These are phyloP conservation scores for Crithidia fasciculata DNA, from an alignment of 208 protist genomes.

Conservation along the genomic window DNA sequence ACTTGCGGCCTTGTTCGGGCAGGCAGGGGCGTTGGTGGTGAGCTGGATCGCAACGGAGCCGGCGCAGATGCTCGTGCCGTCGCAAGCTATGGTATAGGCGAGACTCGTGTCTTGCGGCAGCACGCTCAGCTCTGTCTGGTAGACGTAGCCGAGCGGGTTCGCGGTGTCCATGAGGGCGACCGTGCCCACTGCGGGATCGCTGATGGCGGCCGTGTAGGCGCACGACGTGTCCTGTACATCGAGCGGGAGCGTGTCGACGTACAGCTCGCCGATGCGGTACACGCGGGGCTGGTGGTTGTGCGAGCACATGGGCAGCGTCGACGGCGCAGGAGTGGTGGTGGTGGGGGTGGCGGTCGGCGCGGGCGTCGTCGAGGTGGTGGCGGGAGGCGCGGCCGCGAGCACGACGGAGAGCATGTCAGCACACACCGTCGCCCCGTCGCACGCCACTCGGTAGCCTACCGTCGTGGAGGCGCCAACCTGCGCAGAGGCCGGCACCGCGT, in stretches of 20 bases:
- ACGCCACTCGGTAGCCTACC: conserved; percentile 40
- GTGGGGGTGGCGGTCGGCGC: not conserved
- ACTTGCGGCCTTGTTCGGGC: conserved; percentile 21
- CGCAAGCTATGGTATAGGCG: conserved; percentile 43
- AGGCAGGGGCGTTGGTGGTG: conserved; percentile 28
- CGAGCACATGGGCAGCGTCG: conserved; percentile 31
- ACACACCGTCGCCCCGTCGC: conserved; percentile 44
- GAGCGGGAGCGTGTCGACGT: conserved; percentile 31
- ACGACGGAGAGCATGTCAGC: conserved; percentile 34
- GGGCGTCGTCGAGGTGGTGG: conserved; percentile 15
- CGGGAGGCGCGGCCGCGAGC: conserved; percentile 3
- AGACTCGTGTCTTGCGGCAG: conserved; percentile 29
- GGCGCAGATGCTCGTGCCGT: conserved; percentile 41
- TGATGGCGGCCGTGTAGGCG: conserved; percentile 35
- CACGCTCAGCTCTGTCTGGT: conserved; percentile 26
- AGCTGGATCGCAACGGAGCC: conserved; percentile 38
- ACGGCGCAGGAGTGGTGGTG: conserved; percentile 8
- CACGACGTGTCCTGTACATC: conserved; percentile 35
- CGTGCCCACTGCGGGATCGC: conserved; percentile 32
- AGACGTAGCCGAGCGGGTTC: conserved; percentile 48
- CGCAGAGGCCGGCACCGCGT: conserved; percentile 22
- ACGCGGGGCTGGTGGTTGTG: conserved; percentile 26
- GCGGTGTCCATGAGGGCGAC: conserved; percentile 16
- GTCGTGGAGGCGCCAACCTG: conserved; percentile 21
- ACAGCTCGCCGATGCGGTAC: conserved; percentile 32